Base-by-base conservation (phyloP, 176 grass and related monocot species). In the Oryza australiensis region DNA sequence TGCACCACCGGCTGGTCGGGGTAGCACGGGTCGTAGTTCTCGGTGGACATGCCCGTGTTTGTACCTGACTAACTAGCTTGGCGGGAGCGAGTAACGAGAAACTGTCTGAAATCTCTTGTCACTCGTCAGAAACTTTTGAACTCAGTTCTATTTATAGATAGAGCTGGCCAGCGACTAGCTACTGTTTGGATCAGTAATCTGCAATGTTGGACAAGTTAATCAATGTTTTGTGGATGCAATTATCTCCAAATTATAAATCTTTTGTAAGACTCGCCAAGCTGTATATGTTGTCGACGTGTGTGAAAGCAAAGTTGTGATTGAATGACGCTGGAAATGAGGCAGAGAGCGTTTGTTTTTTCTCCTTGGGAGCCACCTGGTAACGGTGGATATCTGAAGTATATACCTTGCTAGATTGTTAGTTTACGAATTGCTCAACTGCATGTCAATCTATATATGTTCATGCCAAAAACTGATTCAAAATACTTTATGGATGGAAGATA, bases 1-100 rank as follows among this genome's bases (percentile, higher is more conserved):
- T 94, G 80, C 38, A 84, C 92, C 34, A 79, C 86, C 30, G 66
- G 92, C 72, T 94, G 92, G 86, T 94, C 88, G 7, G 92, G 88
- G 89, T 88, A 91, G 82, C 86, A 89, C 7, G 86, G 80, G 78
- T 89, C 89, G 32, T 94, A 94, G 76, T 94, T 94, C 72, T 94
- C 92, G 11, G 62, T 86, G 28, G 28, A 77, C 92, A 94, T 91
- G 28, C 5, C 41, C 40, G n/a, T 26, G 67, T 38, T 37, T 11
- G 15, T 7, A 7, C 8, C 5, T 20, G 15, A 7, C 33, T 18
- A 67, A 3, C 30, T 6, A 35, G 30, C 30, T 6, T 23, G 37
- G 1, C 38, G 49, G 49, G 49, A 53, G 49, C 7, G 14, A 14
- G 62, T 30, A 14, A 6, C 16, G 22, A 1, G 26, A 13, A 5